Evolutionary conservation across 495 filamentous ascomycete genomes (phyloP), one percentile per base, ranked within the genome.

Genomic region (Articulospora tetracladia): DNA sequence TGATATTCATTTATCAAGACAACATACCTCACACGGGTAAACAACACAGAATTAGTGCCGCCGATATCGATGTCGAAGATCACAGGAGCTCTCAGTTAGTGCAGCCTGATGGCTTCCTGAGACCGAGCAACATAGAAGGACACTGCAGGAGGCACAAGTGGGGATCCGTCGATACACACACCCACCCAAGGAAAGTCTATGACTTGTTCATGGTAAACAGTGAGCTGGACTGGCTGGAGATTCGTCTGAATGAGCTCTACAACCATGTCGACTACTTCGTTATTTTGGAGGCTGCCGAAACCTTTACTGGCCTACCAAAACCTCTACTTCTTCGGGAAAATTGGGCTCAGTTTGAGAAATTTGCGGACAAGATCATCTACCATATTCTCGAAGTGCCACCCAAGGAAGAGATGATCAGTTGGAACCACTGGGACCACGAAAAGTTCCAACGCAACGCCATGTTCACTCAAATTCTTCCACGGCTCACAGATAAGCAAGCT

Each of bases 151-250:
- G 7, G 17, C 58, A 61, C 26, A 49, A 55, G 3, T 57, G 47
- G 34, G 7, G 25, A 39, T 15, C 44, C 27, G 13, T 62, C 22
- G 39, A 44, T 44, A 15, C 39, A 19, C 17, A 12, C 23, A 6
- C 47, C 2, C 19, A 3, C 24, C 47, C 47, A 27, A 50, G 75
- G 49, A 76, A 74, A 60, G 59, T 79, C 28, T 77, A 74, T 61
- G 76, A 79, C 51, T 55, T 77, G 3, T 69, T 76, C 44, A 62
- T 75, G 27, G 55, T 79, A 25, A 73, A 72, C 44, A 71, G 64
- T 4, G 76, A 77, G 67, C 67, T 79, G 1, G 74, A 77, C 58
- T 76, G 74, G 76, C 69, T 79, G n/a, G 76, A 79, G 51, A 74
- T 79, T 54, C 70, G 75, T 4, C 59, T 79, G 4, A 58, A 71